These are phyloP conservation scores for Heliosperma pusillum DNA, from an alignment of 148 eudicot species.

Conservation along the genomic window DNA sequence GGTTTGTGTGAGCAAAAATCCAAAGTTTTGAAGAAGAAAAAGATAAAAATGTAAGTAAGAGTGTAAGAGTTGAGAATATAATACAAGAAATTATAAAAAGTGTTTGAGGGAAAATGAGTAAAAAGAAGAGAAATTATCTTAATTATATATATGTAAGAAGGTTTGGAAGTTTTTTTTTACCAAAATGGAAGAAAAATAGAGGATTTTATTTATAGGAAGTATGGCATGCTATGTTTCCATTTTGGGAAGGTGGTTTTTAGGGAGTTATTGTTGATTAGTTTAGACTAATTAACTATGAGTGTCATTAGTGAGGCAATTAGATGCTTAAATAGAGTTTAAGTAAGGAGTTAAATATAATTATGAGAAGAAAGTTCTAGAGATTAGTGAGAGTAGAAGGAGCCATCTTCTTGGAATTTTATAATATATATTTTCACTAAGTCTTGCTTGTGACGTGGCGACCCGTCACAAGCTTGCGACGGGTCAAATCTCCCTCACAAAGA, in stretches of 20 bases:
- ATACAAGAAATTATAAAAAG: background rate
- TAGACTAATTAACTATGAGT: slow-evolving; percentile 7
- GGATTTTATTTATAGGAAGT: slow-evolving; percentile 2
- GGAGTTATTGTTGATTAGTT: slow-evolving; percentile 21
- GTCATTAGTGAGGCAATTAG: slow-evolving; percentile 5
- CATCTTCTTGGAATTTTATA: slow-evolving; percentile 6
- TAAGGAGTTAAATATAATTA: background rate
- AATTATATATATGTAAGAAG: too few relatives aligned
- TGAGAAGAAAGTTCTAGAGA: slow-evolving; percentile 36
- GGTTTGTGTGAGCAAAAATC: background rate
- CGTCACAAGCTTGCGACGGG: too few relatives aligned
- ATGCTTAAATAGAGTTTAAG: slow-evolving; percentile 23
- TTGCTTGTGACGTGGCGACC: too few relatives aligned
- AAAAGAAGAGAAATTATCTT: background rate
- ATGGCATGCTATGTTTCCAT: slow-evolving; percentile 23
- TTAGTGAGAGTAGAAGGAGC: slow-evolving; percentile 15
- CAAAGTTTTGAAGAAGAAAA: background rate
- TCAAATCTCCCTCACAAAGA: too few relatives aligned
- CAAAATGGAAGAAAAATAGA: background rate
- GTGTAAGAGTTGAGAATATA: background rate
- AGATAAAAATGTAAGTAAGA: background rate
- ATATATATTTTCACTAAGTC: too few relatives aligned
- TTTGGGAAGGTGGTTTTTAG: slow-evolving; percentile 30
- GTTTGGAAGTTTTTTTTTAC: too few relatives aligned
- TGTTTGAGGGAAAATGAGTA: background rate